Base-by-base conservation (phyloP, 2,329 filamentous ascomycete genomes). In the Venturiaceae sp. region DNA sequence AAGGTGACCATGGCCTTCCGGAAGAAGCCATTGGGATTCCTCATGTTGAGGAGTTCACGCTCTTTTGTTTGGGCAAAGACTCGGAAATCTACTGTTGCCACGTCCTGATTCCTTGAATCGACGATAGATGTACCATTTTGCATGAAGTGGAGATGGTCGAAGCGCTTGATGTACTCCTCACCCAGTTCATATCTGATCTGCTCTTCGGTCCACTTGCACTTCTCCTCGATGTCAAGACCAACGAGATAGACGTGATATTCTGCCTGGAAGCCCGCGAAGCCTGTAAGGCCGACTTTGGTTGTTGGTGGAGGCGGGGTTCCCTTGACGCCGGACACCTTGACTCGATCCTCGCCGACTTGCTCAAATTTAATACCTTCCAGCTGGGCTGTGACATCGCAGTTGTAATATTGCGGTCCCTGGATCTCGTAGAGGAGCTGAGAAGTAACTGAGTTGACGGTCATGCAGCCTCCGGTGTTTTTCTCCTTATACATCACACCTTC, bases 211-310 rank as follows among this genome's bases (percentile, higher is more conserved):
- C 61, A 64, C 33, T 65, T 60, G 21, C 60, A 52, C 44, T 80
- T 80, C 50, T 71, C 71, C 7, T 68, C 64, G 56, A 78, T 74
- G 60, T 78, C 75, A 1, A 80, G 68, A 1, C 78, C 77, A 5
- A 70, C 71, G 9, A 78, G 66, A 63, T 73, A 78, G 64, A 72
- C 78, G 56, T 71, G 71, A 1, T 69, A 66, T 63, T 79, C 75
- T 8, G 76, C 76, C 64, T 61, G 59, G 7, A 19, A 61, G 52
- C 59, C 59, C 26, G 33, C 59, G 21, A 46, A 36, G 16, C 74
- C 75, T 1, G 75, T 77, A 52, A 79, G 65, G 36, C 53, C 54
- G 36, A 60, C 59, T 32, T 60, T 60, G 33, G 59, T 60, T 8
- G 59, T 60, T 26, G 59, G 59, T 55, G 59, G 59, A 30, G 77